These are phyloP conservation scores for Aureobasidium sp. DNA, from an alignment of 2,329 filamentous ascomycete genomes.

Conservation along the genomic window DNA sequence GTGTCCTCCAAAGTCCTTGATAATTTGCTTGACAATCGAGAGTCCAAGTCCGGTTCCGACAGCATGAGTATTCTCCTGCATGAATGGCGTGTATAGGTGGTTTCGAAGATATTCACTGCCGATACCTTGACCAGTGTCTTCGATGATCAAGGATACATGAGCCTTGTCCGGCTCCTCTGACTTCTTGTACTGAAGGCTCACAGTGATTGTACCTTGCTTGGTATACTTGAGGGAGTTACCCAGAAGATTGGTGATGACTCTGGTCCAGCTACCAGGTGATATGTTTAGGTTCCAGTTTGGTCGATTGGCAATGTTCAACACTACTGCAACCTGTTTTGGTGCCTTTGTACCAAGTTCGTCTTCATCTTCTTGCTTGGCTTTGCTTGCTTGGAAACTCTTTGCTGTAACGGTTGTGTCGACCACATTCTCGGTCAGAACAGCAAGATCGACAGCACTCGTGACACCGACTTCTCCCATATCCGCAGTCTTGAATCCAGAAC, in stretches of 20 bases:
- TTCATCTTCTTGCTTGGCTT: constrained; percentile 4
- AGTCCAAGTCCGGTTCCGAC: constrained; percentile 29
- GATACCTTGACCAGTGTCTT: constrained; percentile 29
- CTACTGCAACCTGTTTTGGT: constrained; percentile 26
- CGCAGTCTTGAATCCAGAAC: constrained; percentile 6
- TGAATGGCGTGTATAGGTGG: constrained; percentile 27
- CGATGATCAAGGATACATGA: constrained; percentile 13
- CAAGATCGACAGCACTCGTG: constrained; percentile 18
- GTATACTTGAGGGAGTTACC: constrained; percentile 42
- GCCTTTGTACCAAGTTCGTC: neutral
- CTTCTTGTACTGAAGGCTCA: constrained; percentile 16
- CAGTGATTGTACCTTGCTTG: constrained; percentile 28
- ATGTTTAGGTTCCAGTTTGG: constrained; percentile 32
- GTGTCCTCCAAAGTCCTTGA: constrained; percentile 20
- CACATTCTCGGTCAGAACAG: constrained; percentile 19
- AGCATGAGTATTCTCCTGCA: constrained; percentile 26
- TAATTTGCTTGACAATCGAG: constrained; percentile 26
- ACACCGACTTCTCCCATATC: constrained; percentile 13
- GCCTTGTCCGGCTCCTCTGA: neutral
- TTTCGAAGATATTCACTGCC: constrained; percentile 23
- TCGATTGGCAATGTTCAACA: constrained; percentile 31
- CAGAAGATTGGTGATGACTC: constrained; percentile 40
- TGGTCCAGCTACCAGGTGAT: constrained; percentile 36
- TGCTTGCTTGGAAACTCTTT: constrained; percentile 9
- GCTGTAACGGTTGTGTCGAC: constrained; percentile 15